A percentile compares a stretch with the other conserved stretches of the same genome.
phyloP scores from a whole-genome alignment of 2,329 filamentous ascomycete species.

The Pseudocercospora pini-densiflorae region DNA sequence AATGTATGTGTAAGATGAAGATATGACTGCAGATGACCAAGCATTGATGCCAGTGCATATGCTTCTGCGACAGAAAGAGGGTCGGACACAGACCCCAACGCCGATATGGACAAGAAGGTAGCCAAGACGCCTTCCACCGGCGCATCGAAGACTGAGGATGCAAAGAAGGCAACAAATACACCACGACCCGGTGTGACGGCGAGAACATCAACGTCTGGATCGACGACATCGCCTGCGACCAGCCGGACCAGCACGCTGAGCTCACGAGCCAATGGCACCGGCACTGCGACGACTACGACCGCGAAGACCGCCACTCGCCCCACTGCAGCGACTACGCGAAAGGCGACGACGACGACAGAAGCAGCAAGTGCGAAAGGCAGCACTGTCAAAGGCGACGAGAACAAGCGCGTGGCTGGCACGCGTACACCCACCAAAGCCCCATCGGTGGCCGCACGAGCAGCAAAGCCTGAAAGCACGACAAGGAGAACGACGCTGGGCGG shows the following conservation, averaged over 20 bases:
- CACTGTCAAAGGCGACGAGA: constrained; percentile 14
- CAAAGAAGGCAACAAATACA: constrained; percentile 12
- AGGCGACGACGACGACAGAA: background rate
- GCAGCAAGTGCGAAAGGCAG: constrained; percentile 3
- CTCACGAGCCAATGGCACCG: constrained; percentile 24
- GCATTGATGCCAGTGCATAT: background rate
- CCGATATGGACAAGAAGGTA: constrained; percentile 13
- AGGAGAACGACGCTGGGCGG: constrained; percentile 21
- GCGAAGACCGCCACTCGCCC: background rate
- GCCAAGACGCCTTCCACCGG: constrained; percentile 9
- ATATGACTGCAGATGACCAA: background rate
- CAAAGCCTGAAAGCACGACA: constrained; percentile 15
- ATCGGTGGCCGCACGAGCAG: constrained; percentile 14
- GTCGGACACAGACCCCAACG: background rate
- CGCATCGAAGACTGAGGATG: constrained; percentile 7
- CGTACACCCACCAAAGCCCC: constrained; percentile 17
- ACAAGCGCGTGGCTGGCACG: constrained; percentile 12
- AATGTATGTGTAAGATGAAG: background rate
- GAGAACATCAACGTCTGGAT: constrained; percentile 4
- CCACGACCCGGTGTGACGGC: constrained; percentile 11
- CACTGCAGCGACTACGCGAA: background rate
- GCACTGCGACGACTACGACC: background rate
- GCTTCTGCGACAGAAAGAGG: background rate
- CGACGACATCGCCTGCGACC: constrained; percentile 12
- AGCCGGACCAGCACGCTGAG: constrained; percentile 23